phyloP scores from a whole-genome alignment of 805 yeast genomes.

The Kluyveromyces aestuarii region DNA sequence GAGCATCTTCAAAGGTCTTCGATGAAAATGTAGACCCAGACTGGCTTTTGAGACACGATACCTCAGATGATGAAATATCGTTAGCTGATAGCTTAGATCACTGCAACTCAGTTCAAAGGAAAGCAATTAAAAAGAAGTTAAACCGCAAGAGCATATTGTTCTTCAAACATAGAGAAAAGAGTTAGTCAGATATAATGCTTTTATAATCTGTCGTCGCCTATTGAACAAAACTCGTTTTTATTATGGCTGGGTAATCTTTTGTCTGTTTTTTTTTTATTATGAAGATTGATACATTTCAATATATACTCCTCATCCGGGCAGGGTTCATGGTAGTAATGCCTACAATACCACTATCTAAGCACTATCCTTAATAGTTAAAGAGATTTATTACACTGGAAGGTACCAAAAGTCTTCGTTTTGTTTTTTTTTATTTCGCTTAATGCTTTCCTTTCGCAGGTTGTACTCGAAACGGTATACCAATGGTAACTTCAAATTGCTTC shows the following conservation, averaged over 20 bases:
- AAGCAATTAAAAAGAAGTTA: background rate
- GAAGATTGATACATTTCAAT: background rate
- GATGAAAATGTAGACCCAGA: background rate
- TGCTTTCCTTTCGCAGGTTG: background rate
- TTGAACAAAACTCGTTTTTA: too few relatives aligned
- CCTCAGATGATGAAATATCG: background rate
- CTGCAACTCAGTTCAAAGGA: background rate
- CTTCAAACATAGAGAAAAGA: background rate
- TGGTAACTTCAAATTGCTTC: slow-evolving; percentile 5
- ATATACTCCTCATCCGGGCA: background rate
- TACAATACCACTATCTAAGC: background rate
- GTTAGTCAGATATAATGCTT: background rate
- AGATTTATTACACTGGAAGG: background rate
- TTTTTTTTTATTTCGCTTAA: background rate
- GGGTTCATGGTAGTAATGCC: too few relatives aligned
- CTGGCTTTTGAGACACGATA: background rate
- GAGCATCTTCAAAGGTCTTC: background rate
- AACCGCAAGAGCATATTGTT: background rate
- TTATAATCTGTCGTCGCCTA: background rate
- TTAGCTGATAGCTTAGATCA: slow-evolving; percentile 1
- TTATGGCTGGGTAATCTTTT: background rate
- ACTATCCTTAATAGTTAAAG: background rate
- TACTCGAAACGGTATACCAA: slow-evolving; percentile 2
- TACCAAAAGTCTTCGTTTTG: background rate
- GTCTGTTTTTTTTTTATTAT: too few relatives aligned